Percentiles rank a stretch among this genome's conserved stretches.
phyloP scores from a whole-genome alignment of 345 rosid genomes.

The Hibiscus trionum region DNA sequence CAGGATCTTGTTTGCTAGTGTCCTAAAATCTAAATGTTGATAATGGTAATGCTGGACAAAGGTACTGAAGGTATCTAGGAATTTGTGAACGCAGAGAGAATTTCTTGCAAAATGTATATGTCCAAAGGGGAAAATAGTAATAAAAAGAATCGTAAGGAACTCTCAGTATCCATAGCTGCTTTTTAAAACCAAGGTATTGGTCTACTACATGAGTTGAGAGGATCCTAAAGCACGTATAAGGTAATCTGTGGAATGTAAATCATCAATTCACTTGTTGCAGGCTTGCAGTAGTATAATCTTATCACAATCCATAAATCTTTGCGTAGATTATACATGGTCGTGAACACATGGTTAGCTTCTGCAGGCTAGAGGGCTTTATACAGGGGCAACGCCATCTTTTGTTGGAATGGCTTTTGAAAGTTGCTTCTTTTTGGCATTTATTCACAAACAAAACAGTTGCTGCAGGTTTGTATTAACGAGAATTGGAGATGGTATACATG shows the following conservation, averaged over 20 bases:
- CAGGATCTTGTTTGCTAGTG: neutral
- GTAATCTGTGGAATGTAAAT: neutral
- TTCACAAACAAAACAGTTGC: constrained; percentile 77
- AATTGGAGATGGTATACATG: constrained; percentile 1
- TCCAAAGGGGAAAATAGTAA: neutral
- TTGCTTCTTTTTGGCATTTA: constrained; percentile 83
- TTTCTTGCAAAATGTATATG: neutral
- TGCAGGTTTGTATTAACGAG: constrained; percentile 44
- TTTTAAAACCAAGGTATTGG: neutral
- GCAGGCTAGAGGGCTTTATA: constrained; percentile 84
- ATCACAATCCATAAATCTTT: neutral
- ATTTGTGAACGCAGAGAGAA: neutral
- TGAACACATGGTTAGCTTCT: constrained; percentile 10
- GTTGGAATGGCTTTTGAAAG: constrained; percentile 89
- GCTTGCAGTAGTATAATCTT: neutral
- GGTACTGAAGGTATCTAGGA: neutral
- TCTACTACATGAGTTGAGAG: neutral
- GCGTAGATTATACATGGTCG: too few relatives aligned
- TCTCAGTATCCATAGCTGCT: neutral
- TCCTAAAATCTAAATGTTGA: neutral
- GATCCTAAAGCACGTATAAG: neutral
- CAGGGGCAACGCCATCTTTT: constrained; percentile 88
- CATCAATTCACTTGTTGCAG: neutral
- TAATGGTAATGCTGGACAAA: neutral
- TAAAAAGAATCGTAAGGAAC: too few relatives aligned